These are phyloP conservation scores for Aphanomyces cochlioides DNA, from an alignment of 352 stramenopile species.

Conservation along the genomic window DNA sequence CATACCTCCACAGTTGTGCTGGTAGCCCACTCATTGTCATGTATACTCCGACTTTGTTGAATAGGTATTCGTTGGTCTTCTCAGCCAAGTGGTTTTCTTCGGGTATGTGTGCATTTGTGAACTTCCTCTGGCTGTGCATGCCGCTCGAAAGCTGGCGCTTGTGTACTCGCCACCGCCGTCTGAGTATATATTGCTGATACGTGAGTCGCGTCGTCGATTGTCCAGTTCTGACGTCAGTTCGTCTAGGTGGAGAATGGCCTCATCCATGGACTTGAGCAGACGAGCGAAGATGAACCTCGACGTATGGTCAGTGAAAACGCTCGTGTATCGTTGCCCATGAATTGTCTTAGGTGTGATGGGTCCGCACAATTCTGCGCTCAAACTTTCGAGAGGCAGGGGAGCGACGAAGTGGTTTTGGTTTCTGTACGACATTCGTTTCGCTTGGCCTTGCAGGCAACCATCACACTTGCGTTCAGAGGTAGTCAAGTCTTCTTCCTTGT, in stretches of 20 bases:
- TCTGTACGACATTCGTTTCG: neutral
- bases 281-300: neutral
- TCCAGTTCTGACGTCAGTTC: neutral
- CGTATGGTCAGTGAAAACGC: neutral
- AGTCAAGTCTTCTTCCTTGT: too few relatives aligned
- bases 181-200: neutral
- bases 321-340: neutral
- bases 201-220: neutral
- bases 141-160: too few relatives aligned
- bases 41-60: neutral
- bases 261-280: neutral
- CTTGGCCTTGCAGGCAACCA: neutral
- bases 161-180: too few relatives aligned
- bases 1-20: too few relatives aligned
- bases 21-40: neutral
- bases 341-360: neutral
- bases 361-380: neutral
- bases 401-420: neutral
- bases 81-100: slow-evolving; percentile 2
- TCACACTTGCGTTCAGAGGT: neutral
- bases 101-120: neutral
- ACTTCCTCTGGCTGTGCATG: too few relatives aligned
- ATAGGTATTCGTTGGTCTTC: slow-evolving; percentile 4
- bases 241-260: neutral
- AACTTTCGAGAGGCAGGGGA: neutral